Base-by-base conservation (phyloP, 495 filamentous ascomycete genomes). In the Hyaloscypha variabilis region DNA sequence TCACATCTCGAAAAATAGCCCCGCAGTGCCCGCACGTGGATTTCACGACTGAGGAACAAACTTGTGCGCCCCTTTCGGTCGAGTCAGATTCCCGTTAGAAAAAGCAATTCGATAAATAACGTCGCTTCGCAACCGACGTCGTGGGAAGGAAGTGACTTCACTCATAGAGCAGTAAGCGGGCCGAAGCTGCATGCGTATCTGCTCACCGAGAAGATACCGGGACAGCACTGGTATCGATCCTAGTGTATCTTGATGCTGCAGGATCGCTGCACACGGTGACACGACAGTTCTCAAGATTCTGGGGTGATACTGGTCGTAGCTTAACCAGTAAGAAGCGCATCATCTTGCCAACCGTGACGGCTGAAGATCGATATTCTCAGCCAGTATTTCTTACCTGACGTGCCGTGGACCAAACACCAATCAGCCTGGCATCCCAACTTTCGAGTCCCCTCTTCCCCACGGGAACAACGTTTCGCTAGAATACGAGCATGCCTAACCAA, bases 361-460 rank as follows among this genome's bases (percentile, higher is more conserved):
- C 51, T 54, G 51, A 54, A 54, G 23, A 24, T 54, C n/a, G 51
- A 54, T 54, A 25, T 14, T 54, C 23, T 29, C 21, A 54, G 21
- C 23, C 39, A 46, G 10, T 46, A 19, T 46, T 19, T 46, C 39
- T 46, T 14, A 14, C 39, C 14, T 17, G 39, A 46, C 39, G 26
- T 25, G 26, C 26, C 51, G 3, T 24, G 21, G 11, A 29, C 13
- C n/a, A 10, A 11, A 25, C 23, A 29, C 51, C 21, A 29, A 24
- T 29, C 26, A 54, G 19, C 51, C 17, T 25, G 6, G 26, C 26
- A 54, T 26, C 51, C 19, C 5, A 54, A 4, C 51, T 24, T 29
- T 54, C 49, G 26, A 54, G 11, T 29, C 26, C 8, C 11, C 14
- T 17, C 14, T 46, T 11, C 39, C 11, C 39, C 39, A 46, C 19